phyloP scores from a whole-genome alignment of 2,329 filamentous ascomycete genomes.

The Cryphonectria radicalis region DNA sequence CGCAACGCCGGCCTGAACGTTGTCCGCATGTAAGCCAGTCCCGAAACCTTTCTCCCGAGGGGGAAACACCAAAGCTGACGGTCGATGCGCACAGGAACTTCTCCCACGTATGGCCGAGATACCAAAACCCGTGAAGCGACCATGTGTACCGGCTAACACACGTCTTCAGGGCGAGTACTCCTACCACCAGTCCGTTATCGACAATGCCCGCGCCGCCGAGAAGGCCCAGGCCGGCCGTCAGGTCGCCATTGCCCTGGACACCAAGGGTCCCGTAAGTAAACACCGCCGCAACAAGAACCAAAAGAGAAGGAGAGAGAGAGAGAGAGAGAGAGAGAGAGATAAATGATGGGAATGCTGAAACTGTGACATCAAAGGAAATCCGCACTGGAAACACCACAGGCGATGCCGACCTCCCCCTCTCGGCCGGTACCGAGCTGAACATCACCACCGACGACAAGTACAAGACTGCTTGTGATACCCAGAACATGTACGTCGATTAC shows the following conservation, averaged over 20 bases:
- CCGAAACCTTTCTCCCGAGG: not conserved
- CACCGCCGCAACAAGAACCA: not conserved
- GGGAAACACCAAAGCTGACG: conserved; percentile 11
- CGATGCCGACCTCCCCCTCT: conserved; percentile 79
- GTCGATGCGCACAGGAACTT: conserved; percentile 25
- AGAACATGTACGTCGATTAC: conserved; percentile 99
- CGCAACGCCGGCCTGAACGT: conserved; percentile 92
- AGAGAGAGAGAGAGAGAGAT: too few relatives aligned
- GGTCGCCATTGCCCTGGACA: conserved; percentile 90
- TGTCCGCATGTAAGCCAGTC: conserved; percentile 83
- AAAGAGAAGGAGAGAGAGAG: too few relatives aligned
- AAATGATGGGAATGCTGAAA: conserved; percentile 5
- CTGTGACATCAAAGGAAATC: conserved; percentile 25
- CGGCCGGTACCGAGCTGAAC: conserved; percentile 83
- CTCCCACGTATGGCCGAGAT: conserved; percentile 29
- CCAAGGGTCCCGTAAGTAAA: conserved; percentile 57
- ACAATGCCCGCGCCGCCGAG: conserved; percentile 90
- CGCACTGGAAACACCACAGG: conserved; percentile 65
- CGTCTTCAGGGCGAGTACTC: conserved; percentile 68
- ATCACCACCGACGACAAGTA: conserved; percentile 97
- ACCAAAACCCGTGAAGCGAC: not conserved
- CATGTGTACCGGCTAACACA: conserved; percentile 42
- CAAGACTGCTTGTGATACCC: conserved; percentile 78
- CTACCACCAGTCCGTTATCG: conserved; percentile 97
- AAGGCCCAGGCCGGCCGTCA: conserved; percentile 77